A percentile compares a stretch with the other conserved stretches of the same genome.
Conservation (phyloP, 257 asterid genomes). For the Gardenia jasminoides region DNA sequence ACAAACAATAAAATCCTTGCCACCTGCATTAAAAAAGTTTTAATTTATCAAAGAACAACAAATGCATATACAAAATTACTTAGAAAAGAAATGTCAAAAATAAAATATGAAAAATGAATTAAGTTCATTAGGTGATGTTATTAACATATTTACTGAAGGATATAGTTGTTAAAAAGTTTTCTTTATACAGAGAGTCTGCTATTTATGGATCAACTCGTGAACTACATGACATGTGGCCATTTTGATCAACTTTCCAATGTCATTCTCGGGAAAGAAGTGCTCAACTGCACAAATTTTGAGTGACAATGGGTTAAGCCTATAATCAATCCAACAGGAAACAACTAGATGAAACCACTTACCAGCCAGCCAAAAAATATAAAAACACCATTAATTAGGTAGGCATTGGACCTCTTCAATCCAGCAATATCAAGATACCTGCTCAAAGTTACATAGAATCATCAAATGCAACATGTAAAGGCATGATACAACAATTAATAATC, state of each 20-base stretch:
- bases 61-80: neutral
- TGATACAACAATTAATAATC: conserved; percentile 9
- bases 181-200: neutral
- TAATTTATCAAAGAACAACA: neutral
- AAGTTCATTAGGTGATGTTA: neutral
- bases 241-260: neutral
- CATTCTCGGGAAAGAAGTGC: neutral
- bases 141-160: neutral
- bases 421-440: conserved; percentile 84
- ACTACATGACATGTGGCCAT: neutral
- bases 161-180: neutral
- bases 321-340: neutral
- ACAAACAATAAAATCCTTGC: conserved; percentile 86
- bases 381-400: conserved; percentile 74
- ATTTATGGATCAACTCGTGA: neutral
- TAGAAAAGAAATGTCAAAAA: neutral
- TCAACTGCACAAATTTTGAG: neutral
- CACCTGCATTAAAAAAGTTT: conserved; percentile 57
- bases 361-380: conserved; percentile 83
- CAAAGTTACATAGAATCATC: conserved; percentile 26
- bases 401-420: conserved; percentile 80
- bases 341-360: conserved; percentile 44
- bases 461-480: conserved; percentile 15
- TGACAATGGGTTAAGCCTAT: neutral
- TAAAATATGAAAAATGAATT: neutral